Evolutionary conservation across 495 filamentous ascomycete species (phyloP), one percentile per base, ranked within the genome.

Genomic region (Penicillium salamii): DNA sequence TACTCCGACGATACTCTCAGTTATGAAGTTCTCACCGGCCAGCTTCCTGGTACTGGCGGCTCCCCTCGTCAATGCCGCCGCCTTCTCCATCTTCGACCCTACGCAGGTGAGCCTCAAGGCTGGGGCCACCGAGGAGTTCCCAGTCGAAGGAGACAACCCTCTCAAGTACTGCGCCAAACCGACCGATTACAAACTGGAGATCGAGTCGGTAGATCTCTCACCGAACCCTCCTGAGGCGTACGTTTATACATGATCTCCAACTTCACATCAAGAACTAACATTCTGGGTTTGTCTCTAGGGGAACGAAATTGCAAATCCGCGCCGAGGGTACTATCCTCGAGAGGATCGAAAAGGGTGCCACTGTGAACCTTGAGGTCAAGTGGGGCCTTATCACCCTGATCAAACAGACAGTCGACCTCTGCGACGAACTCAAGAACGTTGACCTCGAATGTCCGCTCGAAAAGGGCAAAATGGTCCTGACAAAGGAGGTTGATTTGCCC

Each of bases 141-240:
- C 62, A 4, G 74, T 77, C 12, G 23, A 58, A 0, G 75, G 75
- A 7, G 55, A 74, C 2, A 77, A 77, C 53, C 75, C 75, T 0
- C 40, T 78, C 49, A 47, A 79, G 33, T 90, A 85, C 69, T 99
- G 93, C 71, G 59, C 77, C 20, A 59, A 76, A 18, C 81, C 89
- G 3, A 67, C 74, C 20, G 67, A 70, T 21, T 68, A 89, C 55
- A 76, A 87, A 43, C 75, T 97, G 52, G 59, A 77, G 7, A 90
- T 99, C 50, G 71, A 95, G 28, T 77, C 82, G 24, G 89, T 97
- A 18, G 78, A 95, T 58, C 59, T 99, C 50, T 53, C 66, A 8
- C 93, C 93, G 5, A 97, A 99, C 65, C 93, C 93, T 17, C 93
- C 93, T 17, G 50, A 78, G 59, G 69, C 90, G 93, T 97, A 85